phyloP scores from a whole-genome alignment of 1,139 yeast species.

The Taphrina pruni region DNA sequence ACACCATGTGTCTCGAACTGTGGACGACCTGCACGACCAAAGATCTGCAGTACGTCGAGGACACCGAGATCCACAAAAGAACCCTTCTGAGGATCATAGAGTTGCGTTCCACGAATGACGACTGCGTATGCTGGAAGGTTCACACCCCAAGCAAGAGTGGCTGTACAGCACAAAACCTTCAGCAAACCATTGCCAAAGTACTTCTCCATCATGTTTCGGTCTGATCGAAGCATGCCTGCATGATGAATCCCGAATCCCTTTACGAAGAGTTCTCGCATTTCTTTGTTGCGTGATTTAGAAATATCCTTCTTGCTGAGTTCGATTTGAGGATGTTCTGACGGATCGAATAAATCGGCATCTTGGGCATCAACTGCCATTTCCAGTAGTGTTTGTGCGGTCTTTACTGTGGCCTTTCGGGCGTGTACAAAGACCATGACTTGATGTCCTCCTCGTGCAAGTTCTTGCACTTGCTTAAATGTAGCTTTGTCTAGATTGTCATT shows the following conservation, averaged over 20 bases:
- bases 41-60: constrained; percentile 94
- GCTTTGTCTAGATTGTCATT: constrained; percentile 77
- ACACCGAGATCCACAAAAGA: constrained; percentile 92
- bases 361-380: constrained; percentile 70
- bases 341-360: constrained; percentile 62
- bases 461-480: constrained; percentile 75
- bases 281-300: constrained; percentile 75
- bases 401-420: constrained; percentile 89
- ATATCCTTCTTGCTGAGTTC: constrained; percentile 68
- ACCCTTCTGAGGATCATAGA: constrained; percentile 92
- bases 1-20: constrained; percentile 92
- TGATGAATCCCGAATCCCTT: constrained; percentile 93
- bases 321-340: constrained; percentile 59
- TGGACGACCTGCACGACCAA: constrained; percentile 99
- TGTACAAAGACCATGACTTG: constrained; percentile 98
- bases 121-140: constrained; percentile 98
- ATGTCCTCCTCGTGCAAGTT: constrained; percentile 69
- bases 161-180: constrained; percentile 91
- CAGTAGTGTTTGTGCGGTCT: constrained; percentile 76
- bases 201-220: constrained; percentile 85
- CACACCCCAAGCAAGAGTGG: constrained; percentile 99
- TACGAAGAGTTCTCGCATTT: constrained; percentile 77
- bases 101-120: constrained; percentile 93
- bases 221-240: constrained; percentile 94
- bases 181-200: constrained; percentile 86